Percentiles rank a stretch among this genome's conserved stretches.
Evolutionary conservation across 1,284 basidiomycete genomes (phyloP).

Genomic region (Gymnopus androsaceus): DNA sequence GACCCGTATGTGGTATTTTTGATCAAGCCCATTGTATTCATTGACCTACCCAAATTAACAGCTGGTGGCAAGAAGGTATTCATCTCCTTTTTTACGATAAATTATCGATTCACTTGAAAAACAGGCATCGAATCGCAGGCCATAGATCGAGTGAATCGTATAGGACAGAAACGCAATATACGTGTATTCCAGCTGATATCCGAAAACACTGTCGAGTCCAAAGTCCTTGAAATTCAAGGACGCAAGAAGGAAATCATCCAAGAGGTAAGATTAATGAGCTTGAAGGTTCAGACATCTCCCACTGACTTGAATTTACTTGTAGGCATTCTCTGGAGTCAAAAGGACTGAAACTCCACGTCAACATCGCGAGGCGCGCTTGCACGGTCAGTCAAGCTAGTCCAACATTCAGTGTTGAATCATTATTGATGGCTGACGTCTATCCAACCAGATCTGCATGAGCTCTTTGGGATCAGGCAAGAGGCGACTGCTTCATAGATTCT

Average conservation of each 20-base stretch:
- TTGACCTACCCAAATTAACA: constrained; percentile 26
- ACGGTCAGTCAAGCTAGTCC: constrained; percentile 49
- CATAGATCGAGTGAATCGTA: constrained; percentile 73
- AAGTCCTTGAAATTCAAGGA: constrained; percentile 83
- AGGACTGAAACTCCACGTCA: constrained; percentile 68
- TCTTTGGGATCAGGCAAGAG: constrained; percentile 51
- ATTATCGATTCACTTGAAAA: constrained; percentile 32
- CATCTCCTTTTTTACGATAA: constrained; percentile 1
- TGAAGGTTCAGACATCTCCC: neutral
- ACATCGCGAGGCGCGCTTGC: constrained; percentile 71
- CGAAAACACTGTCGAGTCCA: constrained; percentile 84
- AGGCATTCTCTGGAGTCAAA: constrained; percentile 82
- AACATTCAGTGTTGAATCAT: neutral
- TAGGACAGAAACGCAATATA: constrained; percentile 80
- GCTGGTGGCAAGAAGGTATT: constrained; percentile 70
- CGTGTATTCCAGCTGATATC: constrained; percentile 88
- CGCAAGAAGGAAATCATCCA: constrained; percentile 74
- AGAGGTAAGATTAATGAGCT: constrained; percentile 46
- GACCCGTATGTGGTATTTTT: constrained; percentile 67
- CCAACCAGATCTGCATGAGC: constrained; percentile 50
- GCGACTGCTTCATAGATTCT: neutral
- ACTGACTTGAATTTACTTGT: constrained; percentile 1
- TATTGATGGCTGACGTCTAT: constrained; percentile 19
- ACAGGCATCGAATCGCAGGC: constrained; percentile 90
- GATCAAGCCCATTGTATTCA: constrained; percentile 5